Percentiles rank a stretch among this genome's conserved stretches.
Evolutionary conservation across 2,329 filamentous ascomycete species (phyloP).

Genomic region (Alternaria novae-zelandiae): DNA sequence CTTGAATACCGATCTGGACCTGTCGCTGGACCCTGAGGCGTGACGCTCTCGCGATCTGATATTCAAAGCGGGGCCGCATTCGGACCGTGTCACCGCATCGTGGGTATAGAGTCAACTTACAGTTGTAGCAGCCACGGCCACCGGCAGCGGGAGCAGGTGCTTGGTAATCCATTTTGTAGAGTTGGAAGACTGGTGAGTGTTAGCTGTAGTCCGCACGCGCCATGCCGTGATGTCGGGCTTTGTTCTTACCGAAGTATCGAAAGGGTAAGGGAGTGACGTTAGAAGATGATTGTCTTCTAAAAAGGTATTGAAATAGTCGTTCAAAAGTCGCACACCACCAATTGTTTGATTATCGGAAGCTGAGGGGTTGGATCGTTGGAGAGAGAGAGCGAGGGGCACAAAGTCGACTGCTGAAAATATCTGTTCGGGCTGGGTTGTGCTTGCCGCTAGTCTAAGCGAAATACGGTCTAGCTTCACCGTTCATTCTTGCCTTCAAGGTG

Average conservation of each 20-base stretch:
- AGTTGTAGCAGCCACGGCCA: slow-evolving; percentile 52
- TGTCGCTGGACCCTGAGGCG: neutral
- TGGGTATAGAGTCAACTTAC: slow-evolving; percentile 33
- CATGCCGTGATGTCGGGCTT: slow-evolving; percentile 5
- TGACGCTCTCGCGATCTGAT: neutral
- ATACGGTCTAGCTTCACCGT: slow-evolving; percentile 15
- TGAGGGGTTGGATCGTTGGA: slow-evolving; percentile 16
- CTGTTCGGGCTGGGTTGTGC: slow-evolving; percentile 13
- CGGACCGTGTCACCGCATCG: neutral
- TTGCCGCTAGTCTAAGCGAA: slow-evolving; percentile 21
- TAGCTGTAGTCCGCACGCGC: slow-evolving; percentile 19
- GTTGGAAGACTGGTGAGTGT: slow-evolving; percentile 29
- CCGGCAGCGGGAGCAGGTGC: slow-evolving; percentile 43
- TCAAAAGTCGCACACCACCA: slow-evolving; percentile 16
- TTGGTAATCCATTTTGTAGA: slow-evolving; percentile 46
- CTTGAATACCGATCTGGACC: neutral
- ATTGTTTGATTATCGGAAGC: slow-evolving; percentile 19
- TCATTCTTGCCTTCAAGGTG: slow-evolving; percentile 6
- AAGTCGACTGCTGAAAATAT: slow-evolving; percentile 16
- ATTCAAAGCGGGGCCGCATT: slow-evolving; percentile 5
- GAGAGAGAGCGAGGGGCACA: slow-evolving; percentile 19
- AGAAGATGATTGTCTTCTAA: slow-evolving; percentile 18
- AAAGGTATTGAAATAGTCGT: slow-evolving; percentile 12
- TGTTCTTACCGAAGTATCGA: slow-evolving; percentile 34
- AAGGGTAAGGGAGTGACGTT: slow-evolving; percentile 25